Evolutionary conservation across 805 yeast species (phyloP).

Genomic region (Candida ipomoeae): DNA sequence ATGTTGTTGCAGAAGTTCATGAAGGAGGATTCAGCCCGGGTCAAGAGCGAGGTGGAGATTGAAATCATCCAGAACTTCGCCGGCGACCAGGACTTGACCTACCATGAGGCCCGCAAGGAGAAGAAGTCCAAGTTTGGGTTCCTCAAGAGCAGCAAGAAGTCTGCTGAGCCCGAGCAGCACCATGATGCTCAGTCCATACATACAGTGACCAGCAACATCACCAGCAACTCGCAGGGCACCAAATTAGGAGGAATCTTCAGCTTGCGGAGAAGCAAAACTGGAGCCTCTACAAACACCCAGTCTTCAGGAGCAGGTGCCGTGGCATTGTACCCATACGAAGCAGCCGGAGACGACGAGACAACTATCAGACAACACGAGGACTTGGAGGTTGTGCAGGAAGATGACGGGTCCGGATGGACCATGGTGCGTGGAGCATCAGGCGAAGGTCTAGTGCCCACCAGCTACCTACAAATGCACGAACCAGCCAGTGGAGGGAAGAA

Average conservation of each 20-base stretch:
- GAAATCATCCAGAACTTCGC: constrained; percentile 87
- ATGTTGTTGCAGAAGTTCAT: constrained; percentile 58
- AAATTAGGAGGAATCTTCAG: constrained; percentile 30
- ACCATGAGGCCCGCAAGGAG: constrained; percentile 46
- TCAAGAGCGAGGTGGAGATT: constrained; percentile 78
- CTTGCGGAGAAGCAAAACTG: constrained; percentile 31
- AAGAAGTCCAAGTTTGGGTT: constrained; percentile 60
- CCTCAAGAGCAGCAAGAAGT: constrained; percentile 30
- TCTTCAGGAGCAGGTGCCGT: constrained; percentile 27
- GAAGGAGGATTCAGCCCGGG: constrained; percentile 66
- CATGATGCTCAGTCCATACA: constrained; percentile 30
- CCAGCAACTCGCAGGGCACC: constrained; percentile 22
- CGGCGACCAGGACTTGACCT: constrained; percentile 64
- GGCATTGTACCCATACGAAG: constrained; percentile 63
- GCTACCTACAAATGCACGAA: constrained; percentile 51
- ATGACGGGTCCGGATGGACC: constrained; percentile 96
- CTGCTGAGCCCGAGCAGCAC: constrained; percentile 8
- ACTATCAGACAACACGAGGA: constrained; percentile 57
- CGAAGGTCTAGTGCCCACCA: constrained; percentile 80
- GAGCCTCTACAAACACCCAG: constrained; percentile 15
- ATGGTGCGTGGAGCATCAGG: constrained; percentile 43
- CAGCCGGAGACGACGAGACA: constrained; percentile 74
- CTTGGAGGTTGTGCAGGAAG: constrained; percentile 55
- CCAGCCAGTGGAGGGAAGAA: constrained; percentile 27
- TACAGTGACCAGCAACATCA: constrained; percentile 32